Evolutionary conservation across 306 rosid genomes (phyloP), one percentile per base, ranked within the genome.

Genomic region (Castanea crenata): DNA sequence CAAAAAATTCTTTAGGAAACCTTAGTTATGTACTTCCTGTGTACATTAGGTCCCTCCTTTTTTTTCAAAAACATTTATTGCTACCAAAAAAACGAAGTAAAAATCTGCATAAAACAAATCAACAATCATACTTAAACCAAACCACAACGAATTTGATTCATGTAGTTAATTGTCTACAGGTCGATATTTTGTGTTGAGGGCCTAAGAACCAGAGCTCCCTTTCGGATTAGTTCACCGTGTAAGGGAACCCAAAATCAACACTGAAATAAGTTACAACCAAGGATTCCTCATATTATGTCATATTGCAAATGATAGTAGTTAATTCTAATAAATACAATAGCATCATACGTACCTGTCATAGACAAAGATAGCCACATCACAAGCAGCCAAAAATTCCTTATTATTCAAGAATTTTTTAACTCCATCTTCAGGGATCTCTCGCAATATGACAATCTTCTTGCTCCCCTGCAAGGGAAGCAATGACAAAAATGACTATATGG

Each of bases 291-390:
- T 12, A 12, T 49, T 49, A 35, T 68, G 3, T 68, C 72, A 68
- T n/a, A n/a, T 15, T 11, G 73, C 67, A 76, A 55, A 51, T 49
- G 71, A 74, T 21, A 71, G 38, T 16, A 27, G 71, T 55, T 44
- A 67, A 23, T 52, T 13, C 31, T 21, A 35, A 44, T 20, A 69
- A 29, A 44, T 8, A 52, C 51, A 76, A 73, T 2, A 75, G 74
- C 27, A 34, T 41, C 12, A 62, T 74, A 35, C 79, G 64, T 85
- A 95, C 99, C 95, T 83, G 87, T 92, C 97, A 83, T 88, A 89
- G 79, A 95, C 96, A 73, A 95, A 95, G 78, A 90, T 88, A 82
- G 98, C 98, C 65, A 90, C 98, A 78, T 95, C 99, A 74, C 96
- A 95, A 25, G 87, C 85, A 63, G 97, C 96, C 85, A 95, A 89